These are phyloP conservation scores for Macrophomina tecta DNA, from an alignment of 2,329 filamentous ascomycete genomes.

Conservation along the genomic window DNA sequence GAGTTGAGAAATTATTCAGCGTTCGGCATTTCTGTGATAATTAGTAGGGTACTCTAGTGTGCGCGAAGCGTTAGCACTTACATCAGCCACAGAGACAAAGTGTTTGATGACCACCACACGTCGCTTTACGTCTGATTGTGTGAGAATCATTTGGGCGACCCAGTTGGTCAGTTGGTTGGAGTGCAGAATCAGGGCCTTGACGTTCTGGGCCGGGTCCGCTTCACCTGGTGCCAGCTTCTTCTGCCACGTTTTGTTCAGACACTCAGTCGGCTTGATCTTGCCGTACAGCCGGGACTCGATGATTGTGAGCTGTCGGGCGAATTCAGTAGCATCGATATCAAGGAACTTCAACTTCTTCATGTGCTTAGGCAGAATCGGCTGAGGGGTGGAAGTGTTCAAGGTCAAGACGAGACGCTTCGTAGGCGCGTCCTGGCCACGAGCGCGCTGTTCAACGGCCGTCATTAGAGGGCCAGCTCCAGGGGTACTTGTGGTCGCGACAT, in stretches of 20 bases:
- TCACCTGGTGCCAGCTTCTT: conserved; percentile 87
- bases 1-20: conserved; percentile 95
- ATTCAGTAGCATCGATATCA: conserved; percentile 94
- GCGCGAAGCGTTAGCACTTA: conserved; percentile 55
- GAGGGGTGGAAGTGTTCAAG: conserved; percentile 78
- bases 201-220: conserved; percentile 86
- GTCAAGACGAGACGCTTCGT: conserved; percentile 88
- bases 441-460: conserved; percentile 84
- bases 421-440: conserved; percentile 85
- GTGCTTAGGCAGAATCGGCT: conserved; percentile 94
- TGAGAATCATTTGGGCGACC: conserved; percentile 99
- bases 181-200: conserved; percentile 94
- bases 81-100: conserved; percentile 94
- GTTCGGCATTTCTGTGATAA: conserved; percentile 79
- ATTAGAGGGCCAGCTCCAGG: conserved; percentile 85
- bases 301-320: conserved; percentile 96
- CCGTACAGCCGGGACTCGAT: conserved; percentile 94
- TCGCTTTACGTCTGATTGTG: conserved; percentile 92
- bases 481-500: conserved; percentile 90
- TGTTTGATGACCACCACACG: conserved; percentile 98
- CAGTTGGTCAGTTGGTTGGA: conserved; percentile 99
- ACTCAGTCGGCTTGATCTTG: conserved; percentile 95
- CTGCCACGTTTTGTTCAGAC: conserved; percentile 98
- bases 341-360: conserved; percentile 99
- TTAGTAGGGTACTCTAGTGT: conserved; percentile 33